Conservation (phyloP, 331 rosid genomes). For the Erythrophleum ivorense region DNA sequence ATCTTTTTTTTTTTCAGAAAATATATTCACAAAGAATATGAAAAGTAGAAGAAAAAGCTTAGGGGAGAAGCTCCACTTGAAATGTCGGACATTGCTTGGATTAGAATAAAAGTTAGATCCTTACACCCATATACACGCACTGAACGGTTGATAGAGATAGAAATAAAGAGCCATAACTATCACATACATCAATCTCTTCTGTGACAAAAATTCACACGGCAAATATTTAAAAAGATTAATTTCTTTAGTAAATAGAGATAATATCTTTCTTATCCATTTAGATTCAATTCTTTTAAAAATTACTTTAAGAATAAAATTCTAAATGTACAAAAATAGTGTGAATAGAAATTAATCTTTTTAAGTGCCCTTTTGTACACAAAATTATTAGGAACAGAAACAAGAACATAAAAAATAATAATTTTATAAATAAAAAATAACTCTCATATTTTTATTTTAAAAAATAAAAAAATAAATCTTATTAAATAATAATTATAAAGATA, state of each 20-base stretch:
- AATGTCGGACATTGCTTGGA: constrained; percentile 68
- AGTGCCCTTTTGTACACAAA: no score
- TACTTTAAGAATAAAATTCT: not conserved
- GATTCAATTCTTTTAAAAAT: no score
- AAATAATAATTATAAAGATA: no score
- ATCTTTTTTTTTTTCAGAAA: not conserved
- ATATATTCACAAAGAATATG: not conserved
- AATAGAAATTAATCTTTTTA: no score
- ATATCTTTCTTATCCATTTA: not conserved
- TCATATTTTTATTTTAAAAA: no score
- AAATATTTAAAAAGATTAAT: no score
- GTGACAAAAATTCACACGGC: constrained; percentile 38
- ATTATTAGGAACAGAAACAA: no score
- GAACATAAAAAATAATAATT: no score
- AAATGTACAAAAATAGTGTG: not conserved
- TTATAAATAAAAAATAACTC: no score
- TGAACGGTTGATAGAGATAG: constrained; percentile 19
- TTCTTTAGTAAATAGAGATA: no score
- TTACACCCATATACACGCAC: constrained; percentile 50
- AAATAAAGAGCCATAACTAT: constrained; percentile 50
- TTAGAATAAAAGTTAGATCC: constrained; percentile 70
- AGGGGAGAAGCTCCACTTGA: constrained; percentile 52
- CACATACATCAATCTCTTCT: constrained; percentile 71
- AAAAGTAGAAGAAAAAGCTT: constrained; percentile 51
- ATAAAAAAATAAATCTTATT: no score